Base-by-base conservation (phyloP, 192 early-diverging fungal species). In the Backusella morwellensis region DNA sequence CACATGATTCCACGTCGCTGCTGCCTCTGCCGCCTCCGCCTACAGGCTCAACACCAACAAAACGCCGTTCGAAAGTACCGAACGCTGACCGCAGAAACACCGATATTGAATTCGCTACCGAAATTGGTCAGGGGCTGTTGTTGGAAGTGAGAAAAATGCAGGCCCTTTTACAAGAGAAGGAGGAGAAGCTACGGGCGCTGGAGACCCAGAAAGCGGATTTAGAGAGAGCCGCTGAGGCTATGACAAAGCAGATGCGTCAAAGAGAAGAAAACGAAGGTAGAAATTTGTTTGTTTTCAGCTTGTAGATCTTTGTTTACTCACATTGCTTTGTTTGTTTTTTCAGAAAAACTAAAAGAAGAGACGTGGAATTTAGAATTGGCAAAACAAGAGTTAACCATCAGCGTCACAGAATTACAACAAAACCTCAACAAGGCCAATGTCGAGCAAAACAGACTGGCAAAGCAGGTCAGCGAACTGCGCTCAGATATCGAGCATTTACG, bases 401-500 rank as follows among this genome's bases (percentile, higher is more conserved):
- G 81, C 68, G 82, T 84, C 21, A 74, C 80, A 2, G 86, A 88
- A 32, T 73, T 87, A 23, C 84, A 84, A 21, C 79, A 85, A 19
- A 77, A 85, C 47, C 54, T 90, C 14, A 77, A 71, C 11, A 87
- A 84, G 68, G 73, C 83, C 1, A 82, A 36, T 14, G 86, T 83
- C 63, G 92, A 93, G 42, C 88, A 88, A 42, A 87, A 87, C 52
- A 86, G 85, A 67, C 67, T 91, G 9, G 84, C 86, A 59, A 88
- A 88, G 4, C 84, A 88, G 6, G 82, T 91, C 6, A 75, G 79
- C 12, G 44, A 75, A 11, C 78, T 88, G 3, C 87, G 87, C 19
- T 88, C 91, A 56, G 87, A 90, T 54, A 78, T 87, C 21, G 89
- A 91, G 26, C 79, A 84, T n/a, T 83, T 92, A 41, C 89, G 89